Evolutionary conservation across 2,329 filamentous ascomycete species (phyloP).

Genomic region (Aureobasidium pullulans): DNA sequence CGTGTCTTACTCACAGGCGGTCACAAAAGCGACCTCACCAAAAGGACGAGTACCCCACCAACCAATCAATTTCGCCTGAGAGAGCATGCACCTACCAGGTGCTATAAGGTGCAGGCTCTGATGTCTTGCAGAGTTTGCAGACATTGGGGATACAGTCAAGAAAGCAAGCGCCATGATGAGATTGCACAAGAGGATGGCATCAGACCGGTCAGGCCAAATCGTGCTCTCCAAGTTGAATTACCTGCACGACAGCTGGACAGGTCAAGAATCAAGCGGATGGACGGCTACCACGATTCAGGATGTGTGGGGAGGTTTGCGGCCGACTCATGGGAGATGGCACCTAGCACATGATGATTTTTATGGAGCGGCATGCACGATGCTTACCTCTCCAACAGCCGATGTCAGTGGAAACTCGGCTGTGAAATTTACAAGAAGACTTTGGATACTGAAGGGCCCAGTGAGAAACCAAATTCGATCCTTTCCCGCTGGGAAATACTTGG

Average conservation of each 20-base stretch:
- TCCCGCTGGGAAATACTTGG: too few species aligned
- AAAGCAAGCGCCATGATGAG: neutral
- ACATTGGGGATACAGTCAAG: neutral
- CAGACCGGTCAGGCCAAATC: neutral
- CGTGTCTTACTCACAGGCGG: too few species aligned
- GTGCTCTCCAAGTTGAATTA: neutral
- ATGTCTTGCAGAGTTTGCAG: neutral
- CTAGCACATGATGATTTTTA: too few species aligned
- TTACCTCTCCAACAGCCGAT: too few species aligned
- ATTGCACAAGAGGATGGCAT: neutral
- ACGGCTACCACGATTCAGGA: conserved; percentile 1
- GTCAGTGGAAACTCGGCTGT: too few species aligned
- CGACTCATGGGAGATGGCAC: too few species aligned
- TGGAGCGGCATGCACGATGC: too few species aligned
- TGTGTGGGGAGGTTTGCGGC: conserved; percentile 1
- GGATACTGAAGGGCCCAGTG: too few species aligned
- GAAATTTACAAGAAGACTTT: too few species aligned
- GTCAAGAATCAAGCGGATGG: neutral
- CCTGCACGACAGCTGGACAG: neutral
- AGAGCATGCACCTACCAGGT: neutral
- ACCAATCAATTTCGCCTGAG: neutral
- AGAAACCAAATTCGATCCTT: too few species aligned
- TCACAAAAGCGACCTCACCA: too few species aligned
- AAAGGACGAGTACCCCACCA: neutral
- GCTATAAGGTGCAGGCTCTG: neutral